Evolutionary conservation across 202 grass and related monocot species (phyloP).

Genomic region (Panicum hallii): DNA sequence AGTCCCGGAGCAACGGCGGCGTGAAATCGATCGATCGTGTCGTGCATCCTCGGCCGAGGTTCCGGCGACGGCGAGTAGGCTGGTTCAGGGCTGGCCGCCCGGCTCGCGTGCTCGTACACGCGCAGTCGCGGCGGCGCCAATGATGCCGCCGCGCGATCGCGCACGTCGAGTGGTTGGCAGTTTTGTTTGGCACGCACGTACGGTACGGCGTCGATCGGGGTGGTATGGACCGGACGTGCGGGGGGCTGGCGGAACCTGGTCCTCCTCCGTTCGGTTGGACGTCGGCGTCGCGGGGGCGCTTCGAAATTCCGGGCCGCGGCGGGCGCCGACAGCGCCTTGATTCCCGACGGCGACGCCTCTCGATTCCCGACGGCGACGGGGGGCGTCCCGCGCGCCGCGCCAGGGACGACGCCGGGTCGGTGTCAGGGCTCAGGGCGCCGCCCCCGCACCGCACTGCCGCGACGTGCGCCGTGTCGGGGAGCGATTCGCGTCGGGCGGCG

Average conservation of each 20-base stretch:
- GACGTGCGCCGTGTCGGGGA: neutral
- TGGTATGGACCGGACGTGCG: neutral
- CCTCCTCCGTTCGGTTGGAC: slow-evolving; percentile 37
- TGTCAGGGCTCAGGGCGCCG: neutral
- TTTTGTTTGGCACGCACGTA: slow-evolving; percentile 15
- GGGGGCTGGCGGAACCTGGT: neutral
- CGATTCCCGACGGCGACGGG: slow-evolving; percentile 46
- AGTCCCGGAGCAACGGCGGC: neutral
- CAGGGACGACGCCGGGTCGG: slow-evolving; percentile 4
- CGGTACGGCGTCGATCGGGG: neutral
- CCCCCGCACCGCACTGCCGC: neutral
- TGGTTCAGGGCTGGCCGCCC: neutral
- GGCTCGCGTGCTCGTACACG: neutral
- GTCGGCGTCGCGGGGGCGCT: slow-evolving; percentile 45
- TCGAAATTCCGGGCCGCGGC: slow-evolving; percentile 26
- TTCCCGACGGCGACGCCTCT: slow-evolving; percentile 38
- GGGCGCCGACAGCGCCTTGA: slow-evolving; percentile 36
- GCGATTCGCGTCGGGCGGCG: neutral
- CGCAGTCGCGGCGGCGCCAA: neutral
- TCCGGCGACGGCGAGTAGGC: too few relatives aligned
- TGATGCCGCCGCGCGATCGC: neutral
- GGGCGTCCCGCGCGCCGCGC: slow-evolving; percentile 2
- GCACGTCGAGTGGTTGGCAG: neutral
- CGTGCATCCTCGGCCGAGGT: neutral
- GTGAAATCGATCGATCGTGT: neutral